Conservation (phyloP, 2,329 filamentous ascomycete genomes). For the Cercospora nicotianae region DNA sequence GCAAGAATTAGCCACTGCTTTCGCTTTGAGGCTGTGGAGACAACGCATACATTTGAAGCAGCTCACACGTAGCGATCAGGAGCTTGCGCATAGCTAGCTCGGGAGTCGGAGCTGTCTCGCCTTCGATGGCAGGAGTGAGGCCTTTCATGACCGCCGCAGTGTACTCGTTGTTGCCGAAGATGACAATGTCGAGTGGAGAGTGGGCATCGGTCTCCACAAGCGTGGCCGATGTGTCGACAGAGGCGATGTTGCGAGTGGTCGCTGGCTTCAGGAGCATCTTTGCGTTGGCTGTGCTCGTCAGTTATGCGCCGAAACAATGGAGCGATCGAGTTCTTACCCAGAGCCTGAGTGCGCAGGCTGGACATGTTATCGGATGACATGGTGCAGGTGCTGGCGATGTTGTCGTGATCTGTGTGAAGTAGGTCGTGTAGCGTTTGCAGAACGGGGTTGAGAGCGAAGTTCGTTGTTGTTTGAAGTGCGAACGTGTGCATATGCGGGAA, state of each 20-base stretch:
- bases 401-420: neutral
- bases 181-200: slow-evolving; percentile 24
- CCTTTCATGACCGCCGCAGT: slow-evolving; percentile 27
- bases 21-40: neutral
- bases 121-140: slow-evolving; percentile 31
- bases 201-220: slow-evolving; percentile 1
- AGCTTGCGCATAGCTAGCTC: slow-evolving; percentile 32
- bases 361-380: slow-evolving; percentile 22
- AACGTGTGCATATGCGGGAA: neutral
- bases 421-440: neutral
- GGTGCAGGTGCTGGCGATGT: neutral
- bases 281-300: slow-evolving; percentile 29
- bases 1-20: neutral
- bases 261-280: slow-evolving; percentile 23
- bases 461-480: neutral
- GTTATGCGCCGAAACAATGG: neutral
- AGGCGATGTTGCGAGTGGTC: slow-evolving; percentile 5
- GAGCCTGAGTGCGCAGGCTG: slow-evolving; percentile 26
- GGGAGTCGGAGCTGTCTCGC: slow-evolving; percentile 18
- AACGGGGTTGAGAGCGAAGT: neutral
- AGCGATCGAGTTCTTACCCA: slow-evolving; percentile 14
- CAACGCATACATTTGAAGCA: slow-evolving; percentile 19
- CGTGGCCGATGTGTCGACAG: slow-evolving; percentile 10
- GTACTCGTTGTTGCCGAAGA: slow-evolving; percentile 26
- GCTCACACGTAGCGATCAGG: slow-evolving; percentile 29